Conservation (phyloP, 257 asterid species). For the Forsythia suspensa region DNA sequence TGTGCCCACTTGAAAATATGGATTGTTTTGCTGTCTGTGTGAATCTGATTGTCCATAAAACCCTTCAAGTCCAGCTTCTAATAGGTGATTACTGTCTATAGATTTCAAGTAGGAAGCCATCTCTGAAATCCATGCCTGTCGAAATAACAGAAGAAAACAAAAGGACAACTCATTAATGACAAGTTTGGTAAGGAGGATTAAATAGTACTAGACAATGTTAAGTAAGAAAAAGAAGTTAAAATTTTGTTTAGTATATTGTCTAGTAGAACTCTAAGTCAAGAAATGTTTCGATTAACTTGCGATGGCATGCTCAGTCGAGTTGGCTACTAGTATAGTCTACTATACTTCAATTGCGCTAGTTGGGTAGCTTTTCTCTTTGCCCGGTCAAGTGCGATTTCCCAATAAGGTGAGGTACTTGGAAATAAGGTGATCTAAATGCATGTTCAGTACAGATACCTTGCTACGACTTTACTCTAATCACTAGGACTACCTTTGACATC, state of each 20-base stretch:
- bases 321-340: no score
- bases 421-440: neutral
- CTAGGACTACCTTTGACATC: neutral
- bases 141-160: neutral
- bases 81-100: conserved; percentile 54
- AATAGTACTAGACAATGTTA: neutral
- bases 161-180: neutral
- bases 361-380: neutral
- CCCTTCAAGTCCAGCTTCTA: conserved; percentile 73
- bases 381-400: neutral
- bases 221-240: neutral
- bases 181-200: neutral
- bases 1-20: conserved; percentile 51
- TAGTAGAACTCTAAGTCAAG: neutral
- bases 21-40: conserved; percentile 35
- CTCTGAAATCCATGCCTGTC: conserved; percentile 67
- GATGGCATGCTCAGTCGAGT: neutral
- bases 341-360: neutral
- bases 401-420: neutral
- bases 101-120: conserved; percentile 70
- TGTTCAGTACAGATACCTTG: neutral
- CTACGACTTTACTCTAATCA: neutral
- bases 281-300: neutral
- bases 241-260: neutral
- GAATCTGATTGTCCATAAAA: conserved; percentile 50